A percentile compares a stretch with the other conserved stretches of the same genome.
These are phyloP conservation scores for Allomyces javanicus DNA, from an alignment of 192 early-diverging fungal species.

Conservation along the genomic window DNA sequence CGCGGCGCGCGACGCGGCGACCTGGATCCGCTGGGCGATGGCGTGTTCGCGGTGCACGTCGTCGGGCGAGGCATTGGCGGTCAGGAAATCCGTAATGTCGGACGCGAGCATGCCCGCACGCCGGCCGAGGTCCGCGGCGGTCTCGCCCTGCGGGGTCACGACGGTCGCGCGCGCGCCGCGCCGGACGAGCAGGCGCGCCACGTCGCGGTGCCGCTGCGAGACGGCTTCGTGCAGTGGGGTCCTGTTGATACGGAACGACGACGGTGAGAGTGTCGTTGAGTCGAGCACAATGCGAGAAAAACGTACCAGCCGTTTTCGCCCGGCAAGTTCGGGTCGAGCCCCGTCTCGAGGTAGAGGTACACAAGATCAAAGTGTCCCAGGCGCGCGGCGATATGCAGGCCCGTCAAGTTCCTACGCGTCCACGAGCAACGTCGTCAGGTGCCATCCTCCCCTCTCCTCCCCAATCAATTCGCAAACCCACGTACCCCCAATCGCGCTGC, in stretches of 20 bases:
- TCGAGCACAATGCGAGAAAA: no score
- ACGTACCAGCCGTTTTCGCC: conserved; percentile 1
- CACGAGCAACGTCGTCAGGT: no score
- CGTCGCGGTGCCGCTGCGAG: neutral
- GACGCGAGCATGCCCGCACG: neutral
- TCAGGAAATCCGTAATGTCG: neutral
- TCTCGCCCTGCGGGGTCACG: neutral
- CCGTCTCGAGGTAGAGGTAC: neutral
- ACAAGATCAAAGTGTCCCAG: neutral
- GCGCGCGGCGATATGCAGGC: conserved; percentile 2
- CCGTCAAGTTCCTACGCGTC: neutral
- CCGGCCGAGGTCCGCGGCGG: neutral
- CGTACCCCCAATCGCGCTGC: neutral
- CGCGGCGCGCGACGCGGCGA: no score
- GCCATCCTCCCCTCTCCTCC: no score
- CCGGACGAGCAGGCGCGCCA: neutral
- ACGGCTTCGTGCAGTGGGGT: neutral
- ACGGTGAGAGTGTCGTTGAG: no score
- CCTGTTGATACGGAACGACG: no score
- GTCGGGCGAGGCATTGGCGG: neutral
- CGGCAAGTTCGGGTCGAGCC: neutral
- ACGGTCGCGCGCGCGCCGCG: neutral
- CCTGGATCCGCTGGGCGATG: no score
- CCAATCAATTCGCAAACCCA: no score
- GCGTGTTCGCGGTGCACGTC: neutral